These are phyloP conservation scores for Sungouiozyma intestinalis DNA, from an alignment of 805 yeast species.

Conservation along the genomic window DNA sequence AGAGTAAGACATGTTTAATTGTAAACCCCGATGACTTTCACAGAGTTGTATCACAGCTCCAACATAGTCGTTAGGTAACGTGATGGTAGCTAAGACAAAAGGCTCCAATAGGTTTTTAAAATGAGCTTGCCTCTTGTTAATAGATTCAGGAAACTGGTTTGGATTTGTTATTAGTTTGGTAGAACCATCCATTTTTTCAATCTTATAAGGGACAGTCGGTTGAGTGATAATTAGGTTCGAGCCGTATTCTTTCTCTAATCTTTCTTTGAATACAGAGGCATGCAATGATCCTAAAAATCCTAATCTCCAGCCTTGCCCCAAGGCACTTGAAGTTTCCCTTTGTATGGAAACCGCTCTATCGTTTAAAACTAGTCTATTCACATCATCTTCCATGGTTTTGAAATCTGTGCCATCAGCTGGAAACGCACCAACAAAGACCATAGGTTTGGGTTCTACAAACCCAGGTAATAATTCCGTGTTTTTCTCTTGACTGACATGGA, in stretches of 20 bases:
- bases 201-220: slow-evolving; percentile 88
- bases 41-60: slow-evolving; percentile 83
- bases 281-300: slow-evolving; percentile 92
- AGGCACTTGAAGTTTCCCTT: slow-evolving; percentile 84
- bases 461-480: slow-evolving; percentile 78
- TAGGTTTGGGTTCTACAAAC: slow-evolving; percentile 92
- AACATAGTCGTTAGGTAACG: slow-evolving; percentile 80
- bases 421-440: slow-evolving; percentile 97
- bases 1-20: slow-evolving; percentile 65
- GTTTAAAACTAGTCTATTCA: slow-evolving; percentile 78
- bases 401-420: slow-evolving; percentile 94
- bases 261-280: slow-evolving; percentile 87
- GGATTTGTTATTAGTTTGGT: slow-evolving; percentile 75
- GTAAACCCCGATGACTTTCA: slow-evolving; percentile 74
- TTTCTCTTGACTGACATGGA: slow-evolving; percentile 42
- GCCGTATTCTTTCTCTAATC: slow-evolving; percentile 89
- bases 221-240: slow-evolving; percentile 85
- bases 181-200: slow-evolving; percentile 55
- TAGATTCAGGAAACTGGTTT: slow-evolving; percentile 72
- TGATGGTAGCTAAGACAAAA: slow-evolving; percentile 79
- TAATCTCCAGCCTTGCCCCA: slow-evolving; percentile 96
- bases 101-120: slow-evolving; percentile 62
- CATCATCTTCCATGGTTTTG: slow-evolving; percentile 77
- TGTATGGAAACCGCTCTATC: slow-evolving; percentile 86
- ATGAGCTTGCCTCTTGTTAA: slow-evolving; percentile 23